Conservation (phyloP, 176 grass and related monocot genomes). For the Oryza meridionalis region DNA sequence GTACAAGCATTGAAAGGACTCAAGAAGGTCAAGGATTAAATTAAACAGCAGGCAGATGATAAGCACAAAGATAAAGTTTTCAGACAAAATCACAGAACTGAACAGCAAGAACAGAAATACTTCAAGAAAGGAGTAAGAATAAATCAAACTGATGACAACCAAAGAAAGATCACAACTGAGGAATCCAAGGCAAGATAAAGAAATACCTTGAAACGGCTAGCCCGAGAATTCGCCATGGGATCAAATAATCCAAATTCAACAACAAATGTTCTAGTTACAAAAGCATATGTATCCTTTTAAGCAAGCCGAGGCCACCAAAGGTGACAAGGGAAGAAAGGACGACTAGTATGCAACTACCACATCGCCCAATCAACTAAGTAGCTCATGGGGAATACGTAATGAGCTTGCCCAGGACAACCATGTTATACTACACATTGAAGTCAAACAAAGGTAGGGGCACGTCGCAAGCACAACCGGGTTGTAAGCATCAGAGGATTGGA, state of each 20-base stretch:
- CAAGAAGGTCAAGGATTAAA: neutral
- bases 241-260: slow-evolving; percentile 26
- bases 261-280: slow-evolving; percentile 30
- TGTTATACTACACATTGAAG: slow-evolving; percentile 30
- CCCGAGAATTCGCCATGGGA: slow-evolving; percentile 50
- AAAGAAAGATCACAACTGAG: slow-evolving; percentile 17
- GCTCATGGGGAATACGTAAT: slow-evolving; percentile 3
- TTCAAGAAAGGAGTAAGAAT: slow-evolving; percentile 17
- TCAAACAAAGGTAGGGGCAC: slow-evolving; percentile 51
- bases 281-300: slow-evolving; percentile 37
- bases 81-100: slow-evolving; percentile 15
- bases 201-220: slow-evolving; percentile 60
- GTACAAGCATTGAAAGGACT: slow-evolving; percentile 3
- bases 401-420: slow-evolving; percentile 7
- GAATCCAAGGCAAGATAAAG: slow-evolving; percentile 29
- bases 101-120: neutral
- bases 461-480: slow-evolving; percentile 29
- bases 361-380: slow-evolving; percentile 32
- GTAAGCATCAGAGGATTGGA: neutral
- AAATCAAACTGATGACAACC: slow-evolving; percentile 2
- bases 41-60: neutral
- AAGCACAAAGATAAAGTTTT: neutral
- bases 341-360: slow-evolving; percentile 35
- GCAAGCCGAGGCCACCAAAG: slow-evolving; percentile 4
- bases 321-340: slow-evolving; percentile 29